Percentiles rank a stretch among this genome's conserved stretches.
Conservation (phyloP, 2,329 filamentous ascomycete genomes). For the Pestalotiopsis sp. region DNA sequence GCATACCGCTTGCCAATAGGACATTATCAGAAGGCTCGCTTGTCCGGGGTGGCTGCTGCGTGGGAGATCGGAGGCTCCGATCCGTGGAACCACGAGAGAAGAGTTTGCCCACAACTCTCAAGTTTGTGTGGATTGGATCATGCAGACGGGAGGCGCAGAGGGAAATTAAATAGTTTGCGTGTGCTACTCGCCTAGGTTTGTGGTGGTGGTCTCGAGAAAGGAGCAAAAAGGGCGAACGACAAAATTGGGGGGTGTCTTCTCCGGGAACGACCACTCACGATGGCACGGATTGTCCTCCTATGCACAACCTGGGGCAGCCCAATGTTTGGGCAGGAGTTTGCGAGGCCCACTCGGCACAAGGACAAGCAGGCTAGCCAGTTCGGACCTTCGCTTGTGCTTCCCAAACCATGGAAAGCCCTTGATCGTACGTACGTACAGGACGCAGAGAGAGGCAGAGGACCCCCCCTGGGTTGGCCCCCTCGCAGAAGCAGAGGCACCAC, state of each 20-base stretch:
- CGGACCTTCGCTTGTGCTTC: background rate
- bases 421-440: constrained; percentile 7
- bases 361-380: constrained; percentile 1
- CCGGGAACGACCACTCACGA: background rate
- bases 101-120: background rate
- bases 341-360: constrained; percentile 3
- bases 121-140: background rate
- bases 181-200: background rate
- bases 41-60: background rate
- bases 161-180: background rate
- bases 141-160: background rate
- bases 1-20: background rate
- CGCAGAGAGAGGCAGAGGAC: background rate
- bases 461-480: background rate
- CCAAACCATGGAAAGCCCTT: background rate
- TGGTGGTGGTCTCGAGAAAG: background rate
- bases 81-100: background rate
- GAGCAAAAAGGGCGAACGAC: background rate
- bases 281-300: background rate
- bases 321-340: constrained; percentile 10
- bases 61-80: background rate
- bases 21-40: background rate
- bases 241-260: background rate
- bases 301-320: background rate
- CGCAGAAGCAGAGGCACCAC: background rate